These are phyloP conservation scores for Stephania cephalantha DNA, from an alignment of 164 flowering plant genomes.

Conservation along the genomic window DNA sequence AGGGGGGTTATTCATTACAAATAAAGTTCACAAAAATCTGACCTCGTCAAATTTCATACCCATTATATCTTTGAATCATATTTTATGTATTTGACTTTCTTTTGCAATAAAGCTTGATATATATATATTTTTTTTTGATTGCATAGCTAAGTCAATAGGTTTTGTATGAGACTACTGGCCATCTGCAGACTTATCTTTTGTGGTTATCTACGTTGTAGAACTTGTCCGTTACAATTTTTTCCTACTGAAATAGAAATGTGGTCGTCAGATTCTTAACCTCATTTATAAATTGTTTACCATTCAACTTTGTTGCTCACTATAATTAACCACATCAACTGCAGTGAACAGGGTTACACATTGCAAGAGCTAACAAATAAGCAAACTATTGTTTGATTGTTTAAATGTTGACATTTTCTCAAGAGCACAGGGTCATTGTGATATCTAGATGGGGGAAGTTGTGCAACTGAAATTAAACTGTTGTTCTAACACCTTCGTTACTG, in stretches of 20 bases:
- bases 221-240: neutral
- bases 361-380: neutral
- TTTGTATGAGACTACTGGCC: neutral
- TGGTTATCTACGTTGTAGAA: neutral
- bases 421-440: neutral
- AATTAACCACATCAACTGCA: neutral
- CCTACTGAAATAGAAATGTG: neutral
- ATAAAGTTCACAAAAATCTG: neutral
- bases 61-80: neutral
- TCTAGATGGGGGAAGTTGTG: neutral
- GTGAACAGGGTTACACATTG: neutral
- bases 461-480: neutral
- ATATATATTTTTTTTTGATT: no score
- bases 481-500: neutral
- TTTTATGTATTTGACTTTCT: neutral
- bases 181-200: neutral
- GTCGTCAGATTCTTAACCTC: neutral
- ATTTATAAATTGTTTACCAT: neutral
- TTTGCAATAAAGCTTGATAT: neutral
- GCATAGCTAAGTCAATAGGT: neutral
- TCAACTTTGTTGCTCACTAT: no score
- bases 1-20: neutral
- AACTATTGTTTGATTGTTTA: no score
- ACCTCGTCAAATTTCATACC: neutral
- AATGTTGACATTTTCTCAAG: neutral